Conservation (phyloP, 257 asterid species). For the Capsicum rhomboideum region DNA sequence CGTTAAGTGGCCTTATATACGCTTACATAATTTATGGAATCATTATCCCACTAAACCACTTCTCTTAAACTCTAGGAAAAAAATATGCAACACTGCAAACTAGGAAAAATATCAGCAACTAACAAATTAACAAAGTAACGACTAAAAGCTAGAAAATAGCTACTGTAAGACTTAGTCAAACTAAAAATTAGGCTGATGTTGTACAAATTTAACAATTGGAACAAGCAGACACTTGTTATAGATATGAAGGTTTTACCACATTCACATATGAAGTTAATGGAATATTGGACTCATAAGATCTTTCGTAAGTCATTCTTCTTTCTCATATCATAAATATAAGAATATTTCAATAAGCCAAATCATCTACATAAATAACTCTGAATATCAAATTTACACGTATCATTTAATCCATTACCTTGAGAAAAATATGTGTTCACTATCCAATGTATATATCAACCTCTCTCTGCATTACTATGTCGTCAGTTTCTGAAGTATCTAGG, state of each 20-base stretch:
- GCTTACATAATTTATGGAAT: background rate
- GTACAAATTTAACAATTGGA: too few relatives aligned
- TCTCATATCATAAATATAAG: background rate
- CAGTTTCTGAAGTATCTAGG: constrained; percentile 36
- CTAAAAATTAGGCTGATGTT: too few relatives aligned
- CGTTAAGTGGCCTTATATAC: background rate
- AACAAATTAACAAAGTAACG: too few relatives aligned
- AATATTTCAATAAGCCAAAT: background rate
- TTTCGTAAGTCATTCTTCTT: too few relatives aligned
- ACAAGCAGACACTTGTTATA: too few relatives aligned
- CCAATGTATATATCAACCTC: too few relatives aligned
- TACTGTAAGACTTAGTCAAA: too few relatives aligned
- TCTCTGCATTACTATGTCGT: constrained; percentile 24
- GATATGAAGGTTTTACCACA: too few relatives aligned
- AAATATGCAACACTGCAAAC: background rate
- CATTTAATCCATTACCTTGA: background rate
- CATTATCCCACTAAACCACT: background rate
- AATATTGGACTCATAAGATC: too few relatives aligned
- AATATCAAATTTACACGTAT: background rate
- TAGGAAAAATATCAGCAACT: too few relatives aligned
- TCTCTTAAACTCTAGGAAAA: background rate
- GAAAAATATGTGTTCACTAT: background rate
- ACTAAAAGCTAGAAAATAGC: too few relatives aligned
- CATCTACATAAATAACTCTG: background rate
- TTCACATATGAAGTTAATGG: too few relatives aligned